Evolutionary conservation across 192 early-diverging fungal genomes (phyloP).

Genomic region (Entomortierella parvispora): DNA sequence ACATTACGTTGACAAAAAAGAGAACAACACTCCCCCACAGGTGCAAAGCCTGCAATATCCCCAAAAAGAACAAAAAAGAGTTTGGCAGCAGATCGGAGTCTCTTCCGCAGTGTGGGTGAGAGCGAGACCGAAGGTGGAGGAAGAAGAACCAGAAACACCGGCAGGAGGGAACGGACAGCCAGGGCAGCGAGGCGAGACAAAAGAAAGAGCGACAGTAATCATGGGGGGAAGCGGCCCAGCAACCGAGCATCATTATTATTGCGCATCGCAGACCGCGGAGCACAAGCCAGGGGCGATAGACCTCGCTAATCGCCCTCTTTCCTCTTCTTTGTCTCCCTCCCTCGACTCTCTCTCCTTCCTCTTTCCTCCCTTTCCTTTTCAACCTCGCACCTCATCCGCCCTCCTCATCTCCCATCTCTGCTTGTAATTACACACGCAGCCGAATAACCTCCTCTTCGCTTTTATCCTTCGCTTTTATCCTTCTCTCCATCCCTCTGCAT

Average conservation of each 20-base stretch:
- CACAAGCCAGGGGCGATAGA: no score
- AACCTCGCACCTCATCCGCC: neutral
- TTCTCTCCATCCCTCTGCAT: neutral
- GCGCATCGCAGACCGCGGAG: no score
- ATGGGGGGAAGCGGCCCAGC: no score
- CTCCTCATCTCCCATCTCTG: neutral
- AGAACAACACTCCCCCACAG: no score
- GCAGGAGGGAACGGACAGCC: neutral
- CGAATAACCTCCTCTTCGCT: neutral
- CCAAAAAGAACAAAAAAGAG: neutral
- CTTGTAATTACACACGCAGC: constrained; percentile 1
- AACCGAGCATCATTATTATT: no score
- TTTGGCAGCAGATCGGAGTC: neutral
- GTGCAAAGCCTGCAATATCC: no score
- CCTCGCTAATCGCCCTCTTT: no score
- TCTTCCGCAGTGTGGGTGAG: neutral
- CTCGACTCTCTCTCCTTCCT: neutral
- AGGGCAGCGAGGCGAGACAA: neutral
- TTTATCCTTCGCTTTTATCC: neutral
- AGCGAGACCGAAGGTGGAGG: neutral
- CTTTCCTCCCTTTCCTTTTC: neutral
- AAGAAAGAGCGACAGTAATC: neutral
- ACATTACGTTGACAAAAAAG: no score
- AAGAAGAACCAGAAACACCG: neutral
- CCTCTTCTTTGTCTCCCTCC: no score